Conservation (phyloP, 257 asterid species). For the Jaltomata sinuosa region DNA sequence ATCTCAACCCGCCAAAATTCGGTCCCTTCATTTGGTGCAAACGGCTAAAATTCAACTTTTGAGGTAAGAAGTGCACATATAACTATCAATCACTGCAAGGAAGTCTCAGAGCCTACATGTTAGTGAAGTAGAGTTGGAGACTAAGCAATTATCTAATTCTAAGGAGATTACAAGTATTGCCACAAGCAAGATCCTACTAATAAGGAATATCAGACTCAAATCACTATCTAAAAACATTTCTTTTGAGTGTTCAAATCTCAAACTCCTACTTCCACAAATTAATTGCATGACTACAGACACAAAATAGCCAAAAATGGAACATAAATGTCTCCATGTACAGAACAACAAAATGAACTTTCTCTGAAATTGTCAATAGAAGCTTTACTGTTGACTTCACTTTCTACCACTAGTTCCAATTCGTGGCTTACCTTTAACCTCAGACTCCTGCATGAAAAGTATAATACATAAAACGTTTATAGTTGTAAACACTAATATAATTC, state of each 20-base stretch:
- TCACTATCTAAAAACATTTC: neutral
- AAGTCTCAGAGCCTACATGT: neutral
- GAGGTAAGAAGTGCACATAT: no score
- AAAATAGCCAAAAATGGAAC: neutral
- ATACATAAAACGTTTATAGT: neutral
- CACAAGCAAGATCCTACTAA: neutral
- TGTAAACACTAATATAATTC: neutral
- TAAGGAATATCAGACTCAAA: neutral
- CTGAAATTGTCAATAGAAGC: neutral
- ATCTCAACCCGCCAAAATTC: no score
- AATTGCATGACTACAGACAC: neutral
- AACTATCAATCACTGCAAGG: neutral
- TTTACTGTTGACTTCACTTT: constrained; percentile 33
- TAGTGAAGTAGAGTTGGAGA: neutral
- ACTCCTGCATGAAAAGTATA: constrained; percentile 42
- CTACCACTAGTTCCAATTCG: constrained; percentile 45
- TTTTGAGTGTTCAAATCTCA: neutral
- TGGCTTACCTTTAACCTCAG: constrained; percentile 88
- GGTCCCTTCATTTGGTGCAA: no score
- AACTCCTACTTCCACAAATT: neutral
- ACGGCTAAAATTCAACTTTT: no score
- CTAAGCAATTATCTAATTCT: neutral
- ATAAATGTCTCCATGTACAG: neutral
- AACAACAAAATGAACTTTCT: neutral
- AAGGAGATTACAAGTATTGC: no score